A percentile compares a stretch with the other conserved stretches of the same genome.
phyloP scores from a whole-genome alignment of 2,329 filamentous ascomycete genomes.

The Colletotrichum cereale region DNA sequence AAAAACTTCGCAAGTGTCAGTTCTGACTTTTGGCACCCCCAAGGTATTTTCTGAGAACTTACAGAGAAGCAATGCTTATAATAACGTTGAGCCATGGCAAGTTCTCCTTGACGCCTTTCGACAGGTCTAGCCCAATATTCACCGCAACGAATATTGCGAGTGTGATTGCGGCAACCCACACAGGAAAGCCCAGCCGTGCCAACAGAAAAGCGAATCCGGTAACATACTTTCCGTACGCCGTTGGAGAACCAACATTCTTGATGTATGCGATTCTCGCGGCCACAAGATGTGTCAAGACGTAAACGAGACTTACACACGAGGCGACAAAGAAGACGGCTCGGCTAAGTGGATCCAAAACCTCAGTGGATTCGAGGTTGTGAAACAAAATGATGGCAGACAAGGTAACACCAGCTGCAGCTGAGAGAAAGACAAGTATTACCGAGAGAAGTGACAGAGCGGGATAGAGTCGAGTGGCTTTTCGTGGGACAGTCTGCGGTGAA shows the following conservation, averaged over 20 bases:
- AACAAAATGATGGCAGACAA: conserved; percentile 30
- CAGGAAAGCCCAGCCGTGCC: conserved; percentile 27
- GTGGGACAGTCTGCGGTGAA: neutral
- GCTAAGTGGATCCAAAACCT: conserved; percentile 32
- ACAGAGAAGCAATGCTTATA: conserved; percentile 33
- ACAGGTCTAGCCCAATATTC: conserved; percentile 27
- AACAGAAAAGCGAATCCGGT: conserved; percentile 25
- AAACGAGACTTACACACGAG: conserved; percentile 29
- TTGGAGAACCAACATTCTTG: conserved; percentile 12
- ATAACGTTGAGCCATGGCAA: conserved; percentile 33
- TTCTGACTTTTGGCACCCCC: accelerated
- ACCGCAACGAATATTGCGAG: conserved; percentile 35
- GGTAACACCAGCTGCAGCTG: conserved; percentile 22
- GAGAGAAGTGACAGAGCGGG: conserved; percentile 26
- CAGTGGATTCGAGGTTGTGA: conserved; percentile 20
- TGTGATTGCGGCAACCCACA: conserved; percentile 30
- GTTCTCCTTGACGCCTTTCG: conserved; percentile 27
- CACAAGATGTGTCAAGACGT: conserved; percentile 22
- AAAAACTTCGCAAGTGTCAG: conserved; percentile 8
- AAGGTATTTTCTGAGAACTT: neutral
- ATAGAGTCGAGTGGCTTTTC: conserved; percentile 22
- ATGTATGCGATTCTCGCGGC: conserved; percentile 20
- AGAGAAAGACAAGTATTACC: conserved; percentile 19
- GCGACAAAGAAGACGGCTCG: conserved; percentile 35
- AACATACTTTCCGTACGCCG: conserved; percentile 17